phyloP scores from a whole-genome alignment of 768 basidiomycete genomes.

The Fibroporia radiculosa region DNA sequence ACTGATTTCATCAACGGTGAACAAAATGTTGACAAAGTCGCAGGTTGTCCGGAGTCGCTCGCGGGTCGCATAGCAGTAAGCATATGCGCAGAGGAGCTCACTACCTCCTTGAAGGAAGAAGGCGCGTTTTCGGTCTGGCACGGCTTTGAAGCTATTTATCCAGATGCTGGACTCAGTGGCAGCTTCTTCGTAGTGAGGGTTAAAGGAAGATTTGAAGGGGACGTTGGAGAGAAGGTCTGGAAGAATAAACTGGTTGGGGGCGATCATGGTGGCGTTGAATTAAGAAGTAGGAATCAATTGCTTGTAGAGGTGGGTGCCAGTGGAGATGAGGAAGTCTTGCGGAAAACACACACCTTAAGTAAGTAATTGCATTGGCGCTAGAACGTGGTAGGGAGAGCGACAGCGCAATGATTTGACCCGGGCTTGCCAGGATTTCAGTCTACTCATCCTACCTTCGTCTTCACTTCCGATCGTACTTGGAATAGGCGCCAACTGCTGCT shows the following conservation, averaged over 20 bases:
- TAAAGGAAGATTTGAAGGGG: slow-evolving; percentile 7
- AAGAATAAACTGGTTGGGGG: slow-evolving; percentile 4
- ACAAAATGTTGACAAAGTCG: slow-evolving; percentile 12
- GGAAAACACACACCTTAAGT: no score
- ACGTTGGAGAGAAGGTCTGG: slow-evolving; percentile 10
- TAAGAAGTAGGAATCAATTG: no score
- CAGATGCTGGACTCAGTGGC: slow-evolving; percentile 5
- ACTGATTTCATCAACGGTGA: slow-evolving; percentile 13
- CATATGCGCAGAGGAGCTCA: slow-evolving; percentile 10
- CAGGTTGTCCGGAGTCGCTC: slow-evolving; percentile 9
- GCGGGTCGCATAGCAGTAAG: slow-evolving; percentile 6
- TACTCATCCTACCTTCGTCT: no score
- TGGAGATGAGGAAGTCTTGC: no score
- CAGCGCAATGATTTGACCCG: no score
- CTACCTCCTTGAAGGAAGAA: slow-evolving; percentile 4
- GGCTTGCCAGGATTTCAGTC: no score
- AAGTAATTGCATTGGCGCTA: no score
- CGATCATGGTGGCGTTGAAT: neutral
- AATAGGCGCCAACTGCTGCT: no score
- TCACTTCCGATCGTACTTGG: no score
- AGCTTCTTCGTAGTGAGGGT: slow-evolving; percentile 6
- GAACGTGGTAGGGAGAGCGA: no score
- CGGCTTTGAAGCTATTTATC: slow-evolving; percentile 9
- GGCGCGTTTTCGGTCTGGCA: slow-evolving; percentile 6
- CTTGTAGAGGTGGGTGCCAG: neutral